Evolutionary conservation across 2,329 filamentous ascomycete genomes (phyloP).

Genomic region (Aspergillus fumigatus): DNA sequence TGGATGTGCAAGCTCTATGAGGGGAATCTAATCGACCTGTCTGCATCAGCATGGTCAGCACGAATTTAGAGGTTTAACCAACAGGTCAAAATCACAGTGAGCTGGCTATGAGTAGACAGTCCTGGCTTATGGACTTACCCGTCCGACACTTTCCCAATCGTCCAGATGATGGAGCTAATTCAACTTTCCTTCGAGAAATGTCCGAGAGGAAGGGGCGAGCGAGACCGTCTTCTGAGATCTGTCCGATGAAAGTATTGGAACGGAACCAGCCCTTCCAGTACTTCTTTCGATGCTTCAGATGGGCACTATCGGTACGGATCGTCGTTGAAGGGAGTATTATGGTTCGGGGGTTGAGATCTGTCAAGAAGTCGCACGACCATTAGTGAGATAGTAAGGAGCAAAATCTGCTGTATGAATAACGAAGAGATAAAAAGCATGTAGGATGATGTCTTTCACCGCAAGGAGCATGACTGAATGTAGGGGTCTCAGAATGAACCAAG

Average conservation of each 20-base stretch:
- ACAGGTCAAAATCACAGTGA: background rate
- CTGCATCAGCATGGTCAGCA: background rate
- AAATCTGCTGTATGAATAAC: constrained; percentile 2
- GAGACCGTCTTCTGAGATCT: background rate
- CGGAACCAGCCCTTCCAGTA: constrained; percentile 23
- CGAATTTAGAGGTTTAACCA: background rate
- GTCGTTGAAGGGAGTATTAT: background rate
- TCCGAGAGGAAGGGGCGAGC: background rate
- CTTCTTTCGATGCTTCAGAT: constrained; percentile 3
- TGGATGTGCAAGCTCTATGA: background rate
- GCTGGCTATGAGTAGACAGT: background rate
- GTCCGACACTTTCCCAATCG: background rate
- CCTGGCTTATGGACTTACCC: background rate
- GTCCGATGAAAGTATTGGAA: constrained; percentile 14
- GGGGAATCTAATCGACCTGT: background rate
- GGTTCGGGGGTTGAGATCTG: constrained; percentile 10
- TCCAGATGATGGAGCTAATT: background rate
- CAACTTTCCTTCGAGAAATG: background rate
- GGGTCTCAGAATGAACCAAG: constrained; percentile 3
- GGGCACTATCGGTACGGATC: background rate
- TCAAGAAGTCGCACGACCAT: constrained; percentile 7
- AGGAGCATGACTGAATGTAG: constrained; percentile 1
- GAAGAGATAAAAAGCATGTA: constrained; percentile 2
- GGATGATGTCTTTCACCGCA: constrained; percentile 1
- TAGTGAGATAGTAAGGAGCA: constrained; percentile 10